Evolutionary conservation across 164 flowering plant species (phyloP).

Genomic region (Cinnamomum micranthum): DNA sequence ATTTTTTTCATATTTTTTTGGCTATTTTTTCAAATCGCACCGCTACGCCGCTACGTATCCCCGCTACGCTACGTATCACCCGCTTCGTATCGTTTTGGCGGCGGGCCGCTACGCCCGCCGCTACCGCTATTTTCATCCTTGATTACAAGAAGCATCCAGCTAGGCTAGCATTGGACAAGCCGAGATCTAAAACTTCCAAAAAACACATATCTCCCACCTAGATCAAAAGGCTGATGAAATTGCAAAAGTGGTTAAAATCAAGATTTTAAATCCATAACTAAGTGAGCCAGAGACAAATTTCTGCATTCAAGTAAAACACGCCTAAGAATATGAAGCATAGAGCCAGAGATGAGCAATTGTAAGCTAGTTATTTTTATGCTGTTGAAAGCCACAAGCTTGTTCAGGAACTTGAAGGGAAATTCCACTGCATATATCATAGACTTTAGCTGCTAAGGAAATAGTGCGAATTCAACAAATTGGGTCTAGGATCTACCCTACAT

Average conservation of each 20-base stretch:
- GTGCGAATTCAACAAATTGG: neutral
- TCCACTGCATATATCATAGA: neutral
- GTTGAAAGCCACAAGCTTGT: neutral
- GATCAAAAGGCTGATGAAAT: neutral
- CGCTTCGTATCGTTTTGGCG: no score
- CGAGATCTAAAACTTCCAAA: neutral
- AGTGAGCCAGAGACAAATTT: neutral
- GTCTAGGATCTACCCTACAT: neutral
- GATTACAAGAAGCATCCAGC: no score
- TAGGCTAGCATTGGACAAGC: no score
- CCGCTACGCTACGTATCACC: no score
- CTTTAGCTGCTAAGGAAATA: neutral
- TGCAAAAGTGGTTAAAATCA: neutral
- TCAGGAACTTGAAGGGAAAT: neutral
- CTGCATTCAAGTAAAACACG: no score
- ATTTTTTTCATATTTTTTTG: no score
- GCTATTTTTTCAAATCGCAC: no score
- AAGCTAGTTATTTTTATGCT: neutral
- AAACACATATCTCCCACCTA: neutral
- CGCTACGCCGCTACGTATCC: no score
- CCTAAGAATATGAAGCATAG: neutral
- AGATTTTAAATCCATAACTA: neutral
- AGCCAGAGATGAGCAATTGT: neutral
- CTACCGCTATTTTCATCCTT: no score
- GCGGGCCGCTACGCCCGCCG: no score